Base-by-base conservation (phyloP, 495 filamentous ascomycete genomes). In the Neurospora sublineolata region DNA sequence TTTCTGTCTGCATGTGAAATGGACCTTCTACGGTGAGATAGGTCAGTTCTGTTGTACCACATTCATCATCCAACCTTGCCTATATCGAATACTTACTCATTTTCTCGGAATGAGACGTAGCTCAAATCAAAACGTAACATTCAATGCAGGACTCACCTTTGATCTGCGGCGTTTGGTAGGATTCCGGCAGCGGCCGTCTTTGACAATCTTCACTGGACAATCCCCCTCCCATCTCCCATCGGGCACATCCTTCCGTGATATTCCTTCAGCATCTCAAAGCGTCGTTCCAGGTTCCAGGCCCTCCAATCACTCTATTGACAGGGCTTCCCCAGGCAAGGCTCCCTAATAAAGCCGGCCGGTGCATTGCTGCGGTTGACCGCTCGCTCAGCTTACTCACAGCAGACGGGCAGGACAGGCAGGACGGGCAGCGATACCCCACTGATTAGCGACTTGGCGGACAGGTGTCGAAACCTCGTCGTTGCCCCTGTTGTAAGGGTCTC, bases 401-500 rank as follows among this genome's bases (percentile, higher is more conserved):
- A n/a, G 16, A 18, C 40, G 40, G 14, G 4, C 40, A 64, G 12
- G 14, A 64, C 3, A 6, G 52, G 5, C 23, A 60, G 52, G 52
- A 30, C 23, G 52, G 52, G 52, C 52, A 64, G 27, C 14, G 14
- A 36, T 33, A 75, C 73, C 72, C 73, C 72, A 71, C 73, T 70
- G 41, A 52, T 46, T 46, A 69, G 69, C 40, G 52, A 38, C 71
- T 71, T 73, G 73, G 73, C 72, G 67, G 37, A 64, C 27, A 64
- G 52, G 52, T 64, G 52, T 27, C 52, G 27, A 60, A 60, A 60
- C 52, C 14, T 60, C 14, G 52, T 60, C 52, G 52, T 60, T 60
- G 27, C 52, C 52, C 52, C 52, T 60, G 33, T 60, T 33, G 52
- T 60, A 33, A 9, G 52, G 52, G 52, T n/a, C 14, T 64, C 27